Evolutionary conservation across 208 protist species (phyloP), one percentile per base, ranked within the genome.

Genomic region (Trypanosomatidae sp.): DNA sequence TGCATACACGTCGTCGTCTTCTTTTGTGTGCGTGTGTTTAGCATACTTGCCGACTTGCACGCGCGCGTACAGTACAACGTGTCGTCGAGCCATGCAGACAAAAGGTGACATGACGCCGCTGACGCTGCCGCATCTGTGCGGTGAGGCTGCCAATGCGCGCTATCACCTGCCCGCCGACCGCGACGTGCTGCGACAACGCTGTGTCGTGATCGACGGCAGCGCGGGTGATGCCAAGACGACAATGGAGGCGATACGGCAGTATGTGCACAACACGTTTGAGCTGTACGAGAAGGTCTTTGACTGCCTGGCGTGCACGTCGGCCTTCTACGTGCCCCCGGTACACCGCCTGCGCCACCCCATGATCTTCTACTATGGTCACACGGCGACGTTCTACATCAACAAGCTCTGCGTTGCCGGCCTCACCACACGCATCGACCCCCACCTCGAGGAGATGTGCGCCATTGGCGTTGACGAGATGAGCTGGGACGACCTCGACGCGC

Each of bases 381-480:
- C 95, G 0, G 93, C 93, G 1, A 62, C 61, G 26, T 95, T 97
- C 51, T 98, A 96, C 56, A 92, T 97, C 47, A 98, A 98, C 69
- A 98, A 98, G 71, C 60, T 97, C 15, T 79, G 71, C 32, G 58
- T 88, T 8, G 87, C 87, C 15, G 86, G 85, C 27, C 48, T 93
- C 25, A 88, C 62, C 39, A 59, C 60, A 28, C 81, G 67, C 33
- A 80, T 97, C 53, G 73, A 96, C 52, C 73, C 79, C 7, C 21
- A 53, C 15, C 72, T 93, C 39, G 93, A 98, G 63, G 70, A 87
- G 35, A 85, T 95, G 66, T 96, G 96, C 48, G 93, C 89, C 33
- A 87, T 94, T 25, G 96, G 96, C 38, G 95, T 98, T 3, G 96
- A 98, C 62, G 96, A 98, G 63, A 98, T 98, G 96, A 92, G 71